These are phyloP conservation scores for Xanthoceras sorbifolium DNA, from an alignment of 345 rosid genomes.

Conservation along the genomic window DNA sequence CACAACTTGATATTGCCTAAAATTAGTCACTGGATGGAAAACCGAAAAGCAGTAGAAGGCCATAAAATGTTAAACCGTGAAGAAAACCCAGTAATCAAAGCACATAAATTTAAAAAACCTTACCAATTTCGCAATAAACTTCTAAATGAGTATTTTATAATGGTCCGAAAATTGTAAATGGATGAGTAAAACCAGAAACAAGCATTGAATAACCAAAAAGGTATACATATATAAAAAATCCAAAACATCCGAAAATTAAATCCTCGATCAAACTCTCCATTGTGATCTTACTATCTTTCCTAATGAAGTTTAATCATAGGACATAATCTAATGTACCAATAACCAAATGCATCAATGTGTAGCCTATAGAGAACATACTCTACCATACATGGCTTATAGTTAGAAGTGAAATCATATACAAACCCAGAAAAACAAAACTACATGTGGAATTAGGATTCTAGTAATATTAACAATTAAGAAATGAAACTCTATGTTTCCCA, in stretches of 20 bases:
- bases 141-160: not conserved
- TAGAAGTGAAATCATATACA: not conserved
- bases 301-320: not conserved
- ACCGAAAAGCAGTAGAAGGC: not conserved
- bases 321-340: not conserved
- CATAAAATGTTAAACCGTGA: not conserved
- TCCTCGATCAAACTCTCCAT: not conserved
- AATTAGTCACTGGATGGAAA: not conserved
- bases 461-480: not conserved
- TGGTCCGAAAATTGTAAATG: too few relatives aligned
- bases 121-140: not conserved
- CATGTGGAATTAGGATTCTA: not conserved
- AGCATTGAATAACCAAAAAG: not conserved
- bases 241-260: not conserved
- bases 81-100: not conserved
- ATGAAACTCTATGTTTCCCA: not conserved
- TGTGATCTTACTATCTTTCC: not conserved
- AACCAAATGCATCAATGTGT: conserved; percentile 1
- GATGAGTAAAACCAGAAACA: not conserved
- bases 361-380: not conserved
- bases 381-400: not conserved
- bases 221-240: not conserved
- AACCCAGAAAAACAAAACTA: not conserved
- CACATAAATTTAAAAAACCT: not conserved
- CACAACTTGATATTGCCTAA: not conserved